Percentiles rank a stretch among this genome's conserved stretches.
Evolutionary conservation across 305 asterid species (phyloP).

Genomic region (Fraxinus velutina): DNA sequence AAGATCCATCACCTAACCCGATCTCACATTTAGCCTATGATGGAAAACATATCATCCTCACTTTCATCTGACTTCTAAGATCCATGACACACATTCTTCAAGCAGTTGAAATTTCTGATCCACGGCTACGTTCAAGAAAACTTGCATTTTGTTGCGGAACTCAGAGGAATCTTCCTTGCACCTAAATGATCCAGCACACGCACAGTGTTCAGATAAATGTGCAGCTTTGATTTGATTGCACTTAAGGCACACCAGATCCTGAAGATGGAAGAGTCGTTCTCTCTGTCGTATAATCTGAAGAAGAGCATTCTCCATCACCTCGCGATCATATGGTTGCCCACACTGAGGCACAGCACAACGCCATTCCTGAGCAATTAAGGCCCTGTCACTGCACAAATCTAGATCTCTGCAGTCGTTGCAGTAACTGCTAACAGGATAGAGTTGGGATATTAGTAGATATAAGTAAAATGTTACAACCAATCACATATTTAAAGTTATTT

Average conservation of each 20-base stretch:
- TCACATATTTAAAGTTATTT: not conserved
- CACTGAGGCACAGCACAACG: slow-evolving; percentile 71
- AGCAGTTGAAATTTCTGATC: slow-evolving; percentile 75
- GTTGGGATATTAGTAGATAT: slow-evolving; percentile 11
- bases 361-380: slow-evolving; percentile 70
- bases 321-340: slow-evolving; percentile 82
- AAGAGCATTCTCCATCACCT: slow-evolving; percentile 74
- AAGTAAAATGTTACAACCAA: not conserved
- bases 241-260: slow-evolving; percentile 83
- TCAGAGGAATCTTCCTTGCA: slow-evolving; percentile 69
- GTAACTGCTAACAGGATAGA: slow-evolving; percentile 47
- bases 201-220: slow-evolving; percentile 71
- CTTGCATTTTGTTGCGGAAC: slow-evolving; percentile 61
- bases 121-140: slow-evolving; percentile 55
- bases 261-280: slow-evolving; percentile 81
- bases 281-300: slow-evolving; percentile 79
- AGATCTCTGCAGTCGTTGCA: slow-evolving; percentile 93
- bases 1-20: not conserved
- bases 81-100: slow-evolving; percentile 74
- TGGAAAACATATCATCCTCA: slow-evolving; percentile 6
- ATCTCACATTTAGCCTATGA: not conserved
- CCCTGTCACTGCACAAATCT: slow-evolving; percentile 65
- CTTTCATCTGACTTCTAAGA: slow-evolving; percentile 44
- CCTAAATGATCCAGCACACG: slow-evolving; percentile 75
- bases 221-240: slow-evolving; percentile 86